Conservation (phyloP, 2,329 filamentous ascomycete species). For the Saccharata proteae region DNA sequence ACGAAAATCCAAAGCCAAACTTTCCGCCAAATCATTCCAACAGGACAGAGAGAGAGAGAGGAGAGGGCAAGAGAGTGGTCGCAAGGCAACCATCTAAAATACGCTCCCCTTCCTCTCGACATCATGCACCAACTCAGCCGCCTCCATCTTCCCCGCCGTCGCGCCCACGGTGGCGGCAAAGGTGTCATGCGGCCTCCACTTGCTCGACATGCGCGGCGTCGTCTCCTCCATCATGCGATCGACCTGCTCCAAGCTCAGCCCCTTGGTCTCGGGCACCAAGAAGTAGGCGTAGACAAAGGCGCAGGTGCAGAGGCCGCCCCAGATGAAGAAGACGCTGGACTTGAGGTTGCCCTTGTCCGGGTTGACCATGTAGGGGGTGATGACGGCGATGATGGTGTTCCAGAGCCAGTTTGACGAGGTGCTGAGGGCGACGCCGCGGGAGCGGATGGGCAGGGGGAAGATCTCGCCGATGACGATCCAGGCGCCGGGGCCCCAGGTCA, state of each 20-base stretch:
- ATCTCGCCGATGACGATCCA: constrained; percentile 43
- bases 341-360: constrained; percentile 53
- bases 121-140: too few relatives aligned
- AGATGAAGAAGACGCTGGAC: constrained; percentile 43
- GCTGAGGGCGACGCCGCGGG: constrained; percentile 38
- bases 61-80: too few relatives aligned
- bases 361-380: constrained; percentile 58
- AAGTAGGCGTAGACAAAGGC: constrained; percentile 43
- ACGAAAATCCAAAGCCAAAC: too few relatives aligned
- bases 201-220: constrained; percentile 62
- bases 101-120: too few relatives aligned
- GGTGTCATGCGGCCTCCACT: constrained; percentile 62
- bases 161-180: constrained; percentile 54
- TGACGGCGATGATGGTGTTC: constrained; percentile 47
- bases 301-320: constrained; percentile 41
- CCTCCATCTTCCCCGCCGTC: too few relatives aligned
- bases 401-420: constrained; percentile 46
- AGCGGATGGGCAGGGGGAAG: constrained; percentile 34
- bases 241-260: constrained; percentile 67
- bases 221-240: constrained; percentile 86
- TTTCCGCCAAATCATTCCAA: too few relatives aligned
- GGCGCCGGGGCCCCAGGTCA: constrained; percentile 63
- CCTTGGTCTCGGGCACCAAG: constrained; percentile 78
- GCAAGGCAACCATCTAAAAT: too few relatives aligned
- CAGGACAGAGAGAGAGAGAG: too few relatives aligned